Base-by-base conservation (phyloP, 768 basidiomycete species). In the Serendipita indica region DNA sequence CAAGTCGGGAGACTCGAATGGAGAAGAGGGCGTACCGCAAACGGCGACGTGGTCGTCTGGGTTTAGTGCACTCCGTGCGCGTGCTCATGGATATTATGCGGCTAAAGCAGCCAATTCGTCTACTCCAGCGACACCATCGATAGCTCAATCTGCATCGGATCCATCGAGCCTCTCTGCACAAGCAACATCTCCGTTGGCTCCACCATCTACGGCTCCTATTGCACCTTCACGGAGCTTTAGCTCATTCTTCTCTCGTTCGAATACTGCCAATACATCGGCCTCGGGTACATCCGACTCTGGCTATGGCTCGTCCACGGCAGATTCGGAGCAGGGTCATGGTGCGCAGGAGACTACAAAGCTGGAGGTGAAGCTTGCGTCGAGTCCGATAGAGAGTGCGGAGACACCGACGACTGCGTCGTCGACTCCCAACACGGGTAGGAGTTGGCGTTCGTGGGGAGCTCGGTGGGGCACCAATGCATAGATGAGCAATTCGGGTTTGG, bases 241-340 rank as follows among this genome's bases (percentile, higher is more conserved):
- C 49, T 54, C 49, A 7, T 32, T 54, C 30, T 54, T 54, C 49
- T 16, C 16, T 32, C 49, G 49, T 32, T 27, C 49, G n/a, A n/a
- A n/a, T n/a, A n/a, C n/a, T n/a, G n/a, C n/a, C n/a, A n/a, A n/a
- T n/a, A n/a, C n/a, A n/a, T n/a, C n/a, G n/a, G n/a, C n/a, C n/a
- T n/a, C n/a, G n/a, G n/a, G n/a, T n/a, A n/a, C n/a, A n/a, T n/a
- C n/a, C n/a, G n/a, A n/a, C n/a, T n/a, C n/a, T n/a, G n/a, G n/a
- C n/a, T n/a, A n/a, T n/a, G n/a, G n/a, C n/a, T n/a, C n/a, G n/a
- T n/a, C n/a, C n/a, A n/a, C n/a, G n/a, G n/a, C n/a, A n/a, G n/a
- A n/a, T n/a, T n/a, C n/a, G n/a, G n/a, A n/a, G n/a, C n/a, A n/a
- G n/a, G n/a, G n/a, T n/a, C n/a, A n/a, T n/a, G n/a, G n/a, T n/a